These are phyloP conservation scores for Fusarium longipes DNA, from an alignment of 2,329 filamentous ascomycete species.

Conservation along the genomic window DNA sequence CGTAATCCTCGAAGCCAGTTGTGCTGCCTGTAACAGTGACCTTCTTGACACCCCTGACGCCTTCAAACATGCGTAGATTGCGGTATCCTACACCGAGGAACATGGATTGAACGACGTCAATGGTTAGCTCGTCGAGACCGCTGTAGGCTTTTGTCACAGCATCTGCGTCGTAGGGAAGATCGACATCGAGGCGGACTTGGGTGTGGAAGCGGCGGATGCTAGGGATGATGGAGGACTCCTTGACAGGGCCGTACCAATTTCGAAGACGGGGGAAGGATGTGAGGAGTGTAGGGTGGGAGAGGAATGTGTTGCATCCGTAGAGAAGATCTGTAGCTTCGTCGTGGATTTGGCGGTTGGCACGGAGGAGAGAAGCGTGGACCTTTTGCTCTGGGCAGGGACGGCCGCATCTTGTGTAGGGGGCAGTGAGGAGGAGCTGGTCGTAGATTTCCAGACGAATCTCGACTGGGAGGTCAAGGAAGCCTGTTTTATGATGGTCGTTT, in stretches of 20 bases:
- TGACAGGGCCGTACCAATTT: conserved; percentile 48
- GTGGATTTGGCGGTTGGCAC: conserved; percentile 55
- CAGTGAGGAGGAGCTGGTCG: conserved; percentile 54
- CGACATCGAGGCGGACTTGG: conserved; percentile 56
- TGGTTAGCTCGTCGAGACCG: conserved; percentile 53
- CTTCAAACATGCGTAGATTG: conserved; percentile 56
- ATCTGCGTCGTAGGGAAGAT: conserved; percentile 49
- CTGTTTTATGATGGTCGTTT: conserved; percentile 32
- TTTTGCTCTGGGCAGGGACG: conserved; percentile 28
- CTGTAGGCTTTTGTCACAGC: conserved; percentile 51
- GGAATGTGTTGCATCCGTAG: conserved; percentile 58
- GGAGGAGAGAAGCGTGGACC: conserved; percentile 56
- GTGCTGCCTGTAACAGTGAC: conserved; percentile 54
- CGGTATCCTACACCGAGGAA: conserved; percentile 54
- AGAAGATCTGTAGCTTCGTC: conserved; percentile 55
- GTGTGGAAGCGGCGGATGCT: conserved; percentile 56
- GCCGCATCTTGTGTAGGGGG: conserved; percentile 46
- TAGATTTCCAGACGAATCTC: conserved; percentile 62
- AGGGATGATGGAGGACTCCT: conserved; percentile 44
- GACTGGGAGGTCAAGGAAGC: conserved; percentile 56
- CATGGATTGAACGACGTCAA: conserved; percentile 54
- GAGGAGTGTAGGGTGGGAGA: conserved; percentile 56
- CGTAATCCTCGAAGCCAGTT: conserved; percentile 57
- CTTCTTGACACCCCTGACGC: conserved; percentile 54
- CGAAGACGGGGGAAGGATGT: conserved; percentile 56